These are phyloP conservation scores for Phaeosphaeria sp. DNA, from an alignment of 2,329 filamentous ascomycete species.

Conservation along the genomic window DNA sequence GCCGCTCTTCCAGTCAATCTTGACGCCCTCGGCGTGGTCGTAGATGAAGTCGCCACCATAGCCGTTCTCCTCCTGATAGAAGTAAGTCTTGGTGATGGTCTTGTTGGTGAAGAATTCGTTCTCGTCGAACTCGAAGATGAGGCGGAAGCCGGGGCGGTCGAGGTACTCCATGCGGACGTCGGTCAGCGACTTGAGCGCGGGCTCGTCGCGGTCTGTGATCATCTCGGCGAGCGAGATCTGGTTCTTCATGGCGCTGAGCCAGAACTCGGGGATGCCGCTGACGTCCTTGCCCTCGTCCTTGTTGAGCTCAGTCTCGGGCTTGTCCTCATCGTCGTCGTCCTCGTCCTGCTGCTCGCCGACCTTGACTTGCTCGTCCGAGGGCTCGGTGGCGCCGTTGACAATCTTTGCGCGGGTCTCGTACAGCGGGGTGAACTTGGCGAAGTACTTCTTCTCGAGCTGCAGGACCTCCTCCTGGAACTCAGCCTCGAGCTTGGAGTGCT, in stretches of 20 bases:
- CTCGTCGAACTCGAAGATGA: constrained; percentile 95
- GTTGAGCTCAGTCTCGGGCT: constrained; percentile 64
- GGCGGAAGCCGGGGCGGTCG: constrained; percentile 95
- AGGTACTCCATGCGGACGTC: constrained; percentile 99
- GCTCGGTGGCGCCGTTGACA: constrained; percentile 85
- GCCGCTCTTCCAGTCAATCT: constrained; percentile 94
- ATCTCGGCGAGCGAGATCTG: constrained; percentile 96
- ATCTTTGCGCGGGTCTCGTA: constrained; percentile 95
- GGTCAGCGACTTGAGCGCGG: constrained; percentile 84
- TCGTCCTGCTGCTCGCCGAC: constrained; percentile 83
- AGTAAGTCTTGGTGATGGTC: constrained; percentile 97
- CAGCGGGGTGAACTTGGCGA: constrained; percentile 96
- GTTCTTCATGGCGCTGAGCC: constrained; percentile 99
- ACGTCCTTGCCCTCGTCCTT: constrained; percentile 63
- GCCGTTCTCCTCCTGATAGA: constrained; percentile 97
- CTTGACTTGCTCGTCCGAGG: constrained; percentile 84
- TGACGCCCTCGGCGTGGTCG: constrained; percentile 96
- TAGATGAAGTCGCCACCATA: constrained; percentile 99
- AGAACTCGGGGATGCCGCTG: constrained; percentile 96
- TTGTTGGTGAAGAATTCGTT: constrained; percentile 99
- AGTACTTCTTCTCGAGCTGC: constrained; percentile 99
- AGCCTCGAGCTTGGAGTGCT: constrained; percentile 97
- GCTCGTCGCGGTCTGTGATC: constrained; percentile 97
- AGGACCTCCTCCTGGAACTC: constrained; percentile 99
- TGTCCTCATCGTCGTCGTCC: constrained; percentile 65